Conservation (phyloP, 805 yeast genomes). For the Lipomyces spencermartinsiae region DNA sequence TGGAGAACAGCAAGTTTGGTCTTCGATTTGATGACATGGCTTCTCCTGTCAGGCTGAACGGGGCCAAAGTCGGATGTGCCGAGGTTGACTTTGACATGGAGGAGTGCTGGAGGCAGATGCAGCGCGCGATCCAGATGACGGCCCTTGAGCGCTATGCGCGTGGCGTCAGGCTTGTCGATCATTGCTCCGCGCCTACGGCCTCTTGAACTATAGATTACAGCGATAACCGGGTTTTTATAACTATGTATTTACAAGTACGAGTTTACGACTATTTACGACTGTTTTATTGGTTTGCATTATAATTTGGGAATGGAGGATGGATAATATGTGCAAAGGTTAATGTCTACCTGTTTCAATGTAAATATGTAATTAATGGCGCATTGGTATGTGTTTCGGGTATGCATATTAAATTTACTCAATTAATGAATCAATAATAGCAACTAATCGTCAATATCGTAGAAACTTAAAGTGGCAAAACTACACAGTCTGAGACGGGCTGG, state of each 20-base stretch:
- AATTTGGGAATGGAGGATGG: background rate
- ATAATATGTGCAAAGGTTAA: background rate
- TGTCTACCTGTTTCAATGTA: no score
- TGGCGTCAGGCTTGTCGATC: background rate
- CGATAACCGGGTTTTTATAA: background rate
- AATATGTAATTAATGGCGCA: no score
- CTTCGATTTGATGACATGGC: slow-evolving; percentile 4
- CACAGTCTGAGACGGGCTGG: no score
- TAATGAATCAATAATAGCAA: no score
- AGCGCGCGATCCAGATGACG: background rate
- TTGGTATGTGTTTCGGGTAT: no score
- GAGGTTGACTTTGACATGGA: background rate
- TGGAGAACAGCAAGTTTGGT: background rate
- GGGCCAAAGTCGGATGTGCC: background rate
- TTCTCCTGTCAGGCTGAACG: background rate
- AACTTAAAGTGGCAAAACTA: no score
- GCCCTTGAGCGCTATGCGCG: background rate
- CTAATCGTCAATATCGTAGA: no score
- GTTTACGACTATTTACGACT: no score
- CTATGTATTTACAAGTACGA: no score
- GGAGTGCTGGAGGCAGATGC: background rate
- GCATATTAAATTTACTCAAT: no score
- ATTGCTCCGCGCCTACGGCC: background rate
- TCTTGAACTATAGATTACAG: background rate
- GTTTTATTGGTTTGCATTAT: background rate